Evolutionary conservation across 2,329 filamentous ascomycete species (phyloP).

Genomic region (Parafenestella ontariensis): DNA sequence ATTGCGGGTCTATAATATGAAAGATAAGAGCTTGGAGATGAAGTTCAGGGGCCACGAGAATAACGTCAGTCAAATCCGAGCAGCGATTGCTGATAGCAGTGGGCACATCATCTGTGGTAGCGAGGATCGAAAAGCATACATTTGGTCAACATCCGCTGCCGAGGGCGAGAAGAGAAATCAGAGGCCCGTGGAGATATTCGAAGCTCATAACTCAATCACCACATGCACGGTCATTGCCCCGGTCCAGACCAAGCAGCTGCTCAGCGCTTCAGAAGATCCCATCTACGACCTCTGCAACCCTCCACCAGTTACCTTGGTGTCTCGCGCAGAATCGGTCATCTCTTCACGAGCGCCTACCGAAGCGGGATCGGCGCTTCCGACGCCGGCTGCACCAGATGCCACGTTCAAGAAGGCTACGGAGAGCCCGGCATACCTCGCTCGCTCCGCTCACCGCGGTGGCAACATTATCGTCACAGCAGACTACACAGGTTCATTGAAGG

Average conservation of each 20-base stretch:
- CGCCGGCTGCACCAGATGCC: conserved; percentile 44
- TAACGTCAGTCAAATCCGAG: conserved; percentile 86
- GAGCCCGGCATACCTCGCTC: conserved; percentile 77
- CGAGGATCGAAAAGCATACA: conserved; percentile 87
- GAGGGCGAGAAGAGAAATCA: conserved; percentile 77
- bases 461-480: conserved; percentile 94
- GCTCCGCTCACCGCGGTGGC: conserved; percentile 77
- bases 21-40: conserved; percentile 81
- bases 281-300: conserved; percentile 98
- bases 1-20: conserved; percentile 85
- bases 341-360: conserved; percentile 59
- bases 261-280: conserved; percentile 84
- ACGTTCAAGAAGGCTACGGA: conserved; percentile 60
- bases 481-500: conserved; percentile 86
- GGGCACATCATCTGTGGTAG: conserved; percentile 90
- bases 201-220: conserved; percentile 86
- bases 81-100: conserved; percentile 85
- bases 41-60: conserved; percentile 96
- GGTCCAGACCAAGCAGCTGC: conserved; percentile 74
- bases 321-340: conserved; percentile 68
- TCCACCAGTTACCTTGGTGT: conserved; percentile 82
- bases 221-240: conserved; percentile 90
- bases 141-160: conserved; percentile 75
- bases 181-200: conserved; percentile 84
- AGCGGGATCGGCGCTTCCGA: conserved; percentile 44